Evolutionary conservation across 148 eudicot species (phyloP).

Genomic region (Fagopyrum esculentum): DNA sequence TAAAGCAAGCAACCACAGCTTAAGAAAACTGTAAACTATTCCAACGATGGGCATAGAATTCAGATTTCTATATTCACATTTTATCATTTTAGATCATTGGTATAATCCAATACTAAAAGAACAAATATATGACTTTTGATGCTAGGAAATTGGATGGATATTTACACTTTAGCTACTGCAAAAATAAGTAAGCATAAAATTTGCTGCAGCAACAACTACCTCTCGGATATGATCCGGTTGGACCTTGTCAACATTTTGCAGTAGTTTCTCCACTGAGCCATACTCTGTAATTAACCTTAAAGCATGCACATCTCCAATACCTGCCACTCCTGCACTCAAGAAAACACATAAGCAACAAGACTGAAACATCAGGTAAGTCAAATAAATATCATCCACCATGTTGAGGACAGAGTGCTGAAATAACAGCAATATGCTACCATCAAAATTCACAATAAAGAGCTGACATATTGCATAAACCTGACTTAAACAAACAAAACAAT

Average conservation of each 20-base stretch:
- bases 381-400: not conserved
- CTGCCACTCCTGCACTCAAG: constrained; percentile 62
- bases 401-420: not conserved
- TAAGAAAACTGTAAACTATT: not conserved
- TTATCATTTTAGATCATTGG: not conserved
- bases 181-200: not conserved
- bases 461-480: not conserved
- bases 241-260: constrained; percentile 62
- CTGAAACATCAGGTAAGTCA: not conserved
- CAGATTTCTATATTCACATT: not conserved
- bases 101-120: not conserved
- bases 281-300: constrained; percentile 71
- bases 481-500: not conserved
- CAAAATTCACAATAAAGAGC: not conserved
- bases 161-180: not conserved
- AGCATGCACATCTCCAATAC: constrained; percentile 83
- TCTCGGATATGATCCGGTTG: constrained; percentile 61
- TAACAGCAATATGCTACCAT: not conserved
- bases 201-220: constrained; percentile 27
- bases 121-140: not conserved
- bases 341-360: not conserved
- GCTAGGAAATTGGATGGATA: not conserved
- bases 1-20: constrained; percentile 9
- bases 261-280: constrained; percentile 74
- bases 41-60: not conserved